Conservation (phyloP, 148 eudicot species). For the Rhododendron williamsianum region DNA sequence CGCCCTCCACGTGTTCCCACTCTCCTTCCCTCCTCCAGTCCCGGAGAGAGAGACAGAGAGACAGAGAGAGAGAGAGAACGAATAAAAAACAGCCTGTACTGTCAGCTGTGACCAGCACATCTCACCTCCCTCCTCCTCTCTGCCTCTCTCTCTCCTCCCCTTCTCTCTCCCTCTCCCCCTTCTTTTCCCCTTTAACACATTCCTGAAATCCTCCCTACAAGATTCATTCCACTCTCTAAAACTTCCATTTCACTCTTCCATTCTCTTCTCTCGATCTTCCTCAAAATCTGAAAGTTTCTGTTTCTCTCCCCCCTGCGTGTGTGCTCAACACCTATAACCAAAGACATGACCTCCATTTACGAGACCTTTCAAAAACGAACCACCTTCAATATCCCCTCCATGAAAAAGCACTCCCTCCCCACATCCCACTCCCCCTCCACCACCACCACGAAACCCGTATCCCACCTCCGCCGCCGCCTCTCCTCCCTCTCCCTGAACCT, state of each 20-base stretch:
- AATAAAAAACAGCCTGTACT: slow-evolving; percentile 10
- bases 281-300: no score
- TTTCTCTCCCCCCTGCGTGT: no score
- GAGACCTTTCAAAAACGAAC: slow-evolving; percentile 28
- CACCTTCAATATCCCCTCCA: background rate
- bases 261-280: background rate
- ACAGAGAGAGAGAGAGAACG: background rate
- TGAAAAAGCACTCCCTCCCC: slow-evolving; percentile 30
- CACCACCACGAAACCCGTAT: background rate
- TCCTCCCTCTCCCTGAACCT: slow-evolving; percentile 53
- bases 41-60: background rate
- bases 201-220: background rate
- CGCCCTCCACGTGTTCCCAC: background rate
- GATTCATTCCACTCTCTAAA: no score
- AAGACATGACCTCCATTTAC: slow-evolving; percentile 34
- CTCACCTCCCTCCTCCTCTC: background rate
- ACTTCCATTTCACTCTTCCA: background rate
- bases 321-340: no score
- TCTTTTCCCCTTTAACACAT: background rate
- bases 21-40: background rate
- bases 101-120: slow-evolving; percentile 11
- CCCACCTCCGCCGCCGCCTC: slow-evolving; percentile 40
- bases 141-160: background rate
- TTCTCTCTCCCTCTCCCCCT: background rate
- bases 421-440: slow-evolving; percentile 24